These are phyloP conservation scores for Chlamydomonas schloesseri DNA, from an alignment of 139 green algal genomes.

Conservation along the genomic window DNA sequence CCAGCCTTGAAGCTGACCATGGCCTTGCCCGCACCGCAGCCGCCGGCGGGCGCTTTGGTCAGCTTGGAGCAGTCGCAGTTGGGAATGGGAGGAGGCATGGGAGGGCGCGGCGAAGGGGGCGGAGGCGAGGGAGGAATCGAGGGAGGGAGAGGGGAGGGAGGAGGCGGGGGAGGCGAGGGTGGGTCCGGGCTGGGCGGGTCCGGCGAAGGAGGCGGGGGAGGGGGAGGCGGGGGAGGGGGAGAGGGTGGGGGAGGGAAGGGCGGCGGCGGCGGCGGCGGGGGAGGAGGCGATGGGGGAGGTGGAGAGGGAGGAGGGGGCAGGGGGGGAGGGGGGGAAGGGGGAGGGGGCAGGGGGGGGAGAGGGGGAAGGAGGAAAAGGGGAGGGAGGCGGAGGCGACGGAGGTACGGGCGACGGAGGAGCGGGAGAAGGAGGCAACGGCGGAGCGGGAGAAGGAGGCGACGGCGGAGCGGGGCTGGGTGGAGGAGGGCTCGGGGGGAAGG, in stretches of 20 bases:
- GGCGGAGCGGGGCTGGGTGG: not conserved
- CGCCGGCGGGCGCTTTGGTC: not conserved
- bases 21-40: not conserved
- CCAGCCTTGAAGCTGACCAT: slow-evolving; percentile 15
- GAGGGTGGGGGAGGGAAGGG: not conserved
- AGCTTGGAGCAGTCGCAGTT: slow-evolving; percentile 30
- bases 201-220: not conserved
- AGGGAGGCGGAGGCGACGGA: not conserved
- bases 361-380: not conserved
- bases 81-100: not conserved
- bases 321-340: not conserved
- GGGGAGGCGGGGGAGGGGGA: not conserved
- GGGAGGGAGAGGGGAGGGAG: not conserved
- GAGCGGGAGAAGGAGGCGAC: too few relatives aligned
- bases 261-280: not conserved
- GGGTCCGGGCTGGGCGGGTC: not conserved
- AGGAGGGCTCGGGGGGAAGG: not conserved
- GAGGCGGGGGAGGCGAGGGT: not conserved
- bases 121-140: not conserved
- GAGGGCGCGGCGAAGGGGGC: not conserved
- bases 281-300: not conserved
- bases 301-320: not conserved
- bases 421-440: not conserved
- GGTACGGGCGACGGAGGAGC: not conserved
- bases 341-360: not conserved